These are phyloP conservation scores for Penicillium sp. DNA, from an alignment of 2,329 filamentous ascomycete genomes.

Conservation along the genomic window DNA sequence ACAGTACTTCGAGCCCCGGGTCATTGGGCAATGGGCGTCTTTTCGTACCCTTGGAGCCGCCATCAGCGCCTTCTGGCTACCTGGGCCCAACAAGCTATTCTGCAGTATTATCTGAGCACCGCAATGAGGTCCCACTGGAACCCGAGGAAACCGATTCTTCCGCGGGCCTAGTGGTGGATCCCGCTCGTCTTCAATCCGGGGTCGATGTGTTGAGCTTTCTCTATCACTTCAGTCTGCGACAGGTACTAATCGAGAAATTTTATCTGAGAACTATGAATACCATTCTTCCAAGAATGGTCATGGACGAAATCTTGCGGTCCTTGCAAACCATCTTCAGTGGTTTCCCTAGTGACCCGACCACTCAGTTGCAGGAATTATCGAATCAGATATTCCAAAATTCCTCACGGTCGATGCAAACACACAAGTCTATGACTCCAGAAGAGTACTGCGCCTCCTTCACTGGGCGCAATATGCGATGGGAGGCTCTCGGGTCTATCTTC, in stretches of 20 bases:
- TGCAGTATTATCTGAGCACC: conserved; percentile 36
- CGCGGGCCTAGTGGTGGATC: conserved; percentile 24
- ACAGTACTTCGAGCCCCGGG: conserved; percentile 27
- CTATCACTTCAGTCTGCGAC: conserved; percentile 27
- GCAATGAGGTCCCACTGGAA: conserved; percentile 35
- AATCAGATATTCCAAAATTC: conserved; percentile 35
- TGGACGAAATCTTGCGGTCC: conserved; percentile 29
- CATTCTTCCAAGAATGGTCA: conserved; percentile 26
- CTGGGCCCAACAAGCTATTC: conserved; percentile 39
- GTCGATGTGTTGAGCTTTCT: conserved; percentile 32
- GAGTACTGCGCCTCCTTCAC: conserved; percentile 34
- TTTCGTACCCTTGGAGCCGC: conserved; percentile 24
- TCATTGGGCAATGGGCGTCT: conserved; percentile 21
- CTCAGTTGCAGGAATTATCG: conserved; percentile 28
- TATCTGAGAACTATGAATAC: conserved; percentile 25
- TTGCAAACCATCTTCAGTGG: conserved; percentile 27
- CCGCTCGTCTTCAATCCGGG: conserved; percentile 32
- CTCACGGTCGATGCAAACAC: conserved; percentile 25
- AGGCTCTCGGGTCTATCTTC: conserved; percentile 43
- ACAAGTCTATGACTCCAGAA: conserved; percentile 31
- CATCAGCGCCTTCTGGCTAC: conserved; percentile 33
- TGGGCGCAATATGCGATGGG: conserved; percentile 41
- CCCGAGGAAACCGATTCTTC: conserved; percentile 24
- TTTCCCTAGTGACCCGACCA: conserved; percentile 26
- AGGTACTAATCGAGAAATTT: conserved; percentile 28